A percentile compares a stretch with the other conserved stretches of the same genome.
Evolutionary conservation across 208 protist genomes (phyloP).

Genomic region (Herpetomonas muscarum): DNA sequence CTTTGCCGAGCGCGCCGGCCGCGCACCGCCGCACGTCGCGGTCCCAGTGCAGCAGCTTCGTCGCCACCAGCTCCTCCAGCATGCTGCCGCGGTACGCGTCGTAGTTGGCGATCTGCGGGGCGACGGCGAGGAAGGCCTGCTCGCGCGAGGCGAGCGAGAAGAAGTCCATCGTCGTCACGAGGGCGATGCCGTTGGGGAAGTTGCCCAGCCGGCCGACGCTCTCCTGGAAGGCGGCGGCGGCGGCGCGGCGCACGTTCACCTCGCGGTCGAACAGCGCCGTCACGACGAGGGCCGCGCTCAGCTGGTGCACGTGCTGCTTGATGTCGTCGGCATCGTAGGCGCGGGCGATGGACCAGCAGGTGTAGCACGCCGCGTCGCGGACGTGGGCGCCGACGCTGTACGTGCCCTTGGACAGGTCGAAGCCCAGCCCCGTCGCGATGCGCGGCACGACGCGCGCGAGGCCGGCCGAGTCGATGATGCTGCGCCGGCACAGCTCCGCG

Average conservation of each 20-base stretch:
- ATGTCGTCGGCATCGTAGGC: conserved; percentile 94
- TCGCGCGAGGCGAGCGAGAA: conserved; percentile 91
- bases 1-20: conserved; percentile 60
- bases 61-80: conserved; percentile 78
- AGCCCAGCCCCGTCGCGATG: conserved; percentile 83
- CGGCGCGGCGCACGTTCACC: conserved; percentile 90
- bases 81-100: conserved; percentile 81
- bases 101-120: conserved; percentile 57
- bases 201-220: conserved; percentile 90
- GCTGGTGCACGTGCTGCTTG: conserved; percentile 59
- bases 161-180: conserved; percentile 96
- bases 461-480: conserved; percentile 84
- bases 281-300: conserved; percentile 76
- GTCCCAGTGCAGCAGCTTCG: conserved; percentile 93
- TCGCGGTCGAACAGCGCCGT: conserved; percentile 90
- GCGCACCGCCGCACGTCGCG: conserved; percentile 76
- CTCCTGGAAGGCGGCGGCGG: conserved; percentile 93
- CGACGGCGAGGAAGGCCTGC: conserved; percentile 88
- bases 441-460: conserved; percentile 71
- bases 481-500: conserved; percentile 95
- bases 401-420: conserved; percentile 93
- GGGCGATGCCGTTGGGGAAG: conserved; percentile 96
- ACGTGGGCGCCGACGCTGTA: conserved; percentile 97
- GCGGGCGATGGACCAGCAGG: conserved; percentile 98
- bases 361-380: conserved; percentile 98